Evolutionary conservation across 257 asterid genomes (phyloP), one percentile per base, ranked within the genome.

Genomic region (Misopates orontium): DNA sequence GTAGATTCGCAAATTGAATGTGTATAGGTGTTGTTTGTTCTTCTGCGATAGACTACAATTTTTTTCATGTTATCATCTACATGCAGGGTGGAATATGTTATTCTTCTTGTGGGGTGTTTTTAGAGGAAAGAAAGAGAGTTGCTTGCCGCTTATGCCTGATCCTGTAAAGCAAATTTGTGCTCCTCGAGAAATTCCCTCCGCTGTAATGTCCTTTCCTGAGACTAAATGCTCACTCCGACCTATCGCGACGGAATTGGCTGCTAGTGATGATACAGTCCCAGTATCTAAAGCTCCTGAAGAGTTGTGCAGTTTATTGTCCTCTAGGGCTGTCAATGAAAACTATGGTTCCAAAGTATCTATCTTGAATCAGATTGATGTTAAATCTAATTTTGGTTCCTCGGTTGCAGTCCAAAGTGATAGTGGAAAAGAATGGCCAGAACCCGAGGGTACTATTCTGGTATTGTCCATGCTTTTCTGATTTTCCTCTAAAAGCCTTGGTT

Each of bases 41-140:
- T 25, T 71, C 20, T 20, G 21, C 47, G 63, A 31, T 50, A 42
- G 32, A 28, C 24, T 68, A 14, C 50, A 66, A 62, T 53, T 56
- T 66, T 47, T 55, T 41, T 61, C 32, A 21, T 28, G 21, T 60
- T 45, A 42, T 56, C 66, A 50, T 71, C 47, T 44, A 60, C 60
- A 14, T 72, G 78, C 86, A 91, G 98, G 95, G 70, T 93, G 97
- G 96, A 86, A 93, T 79, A 82, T 73, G 85, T 52, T 86, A 60
- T 84, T 77, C 84, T 93, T 83, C 77, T 66, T 93, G 41, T 90
- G 98, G 98, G 98, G 95, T 51, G 95, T 88, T 63, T 89, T 91
- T 66, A 83, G 91, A 78, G 96, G 84, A 65, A 91, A 82, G 83
- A 86, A 75, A 64, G 78, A 72, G 56, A 66, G 75, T 69, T 67